Percentiles rank a stretch among this genome's conserved stretches.
Evolutionary conservation across 352 stramenopile genomes (phyloP).

Genomic region (Phytophthora pinifolia): DNA sequence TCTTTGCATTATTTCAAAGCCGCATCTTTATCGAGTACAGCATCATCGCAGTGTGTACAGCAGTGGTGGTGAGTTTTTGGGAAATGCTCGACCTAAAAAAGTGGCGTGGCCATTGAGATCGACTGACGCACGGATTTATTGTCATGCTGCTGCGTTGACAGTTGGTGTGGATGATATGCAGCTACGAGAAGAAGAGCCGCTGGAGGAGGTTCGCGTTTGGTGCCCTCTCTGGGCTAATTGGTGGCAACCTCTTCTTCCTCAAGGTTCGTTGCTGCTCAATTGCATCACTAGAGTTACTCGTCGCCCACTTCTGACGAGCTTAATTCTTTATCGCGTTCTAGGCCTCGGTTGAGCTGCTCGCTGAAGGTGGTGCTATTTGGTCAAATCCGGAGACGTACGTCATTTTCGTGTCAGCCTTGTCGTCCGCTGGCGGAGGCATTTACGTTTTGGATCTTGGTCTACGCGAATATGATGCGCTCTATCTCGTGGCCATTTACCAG

Average conservation of each 20-base stretch:
- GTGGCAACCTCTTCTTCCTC: constrained; percentile 87
- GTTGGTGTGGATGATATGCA: constrained; percentile 78
- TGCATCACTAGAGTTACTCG: neutral
- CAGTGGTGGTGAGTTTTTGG: constrained; percentile 41
- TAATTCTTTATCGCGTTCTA: constrained; percentile 19
- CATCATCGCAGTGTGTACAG: constrained; percentile 39
- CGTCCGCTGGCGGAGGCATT: constrained; percentile 70
- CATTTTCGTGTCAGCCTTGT: constrained; percentile 68
- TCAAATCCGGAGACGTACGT: constrained; percentile 64
- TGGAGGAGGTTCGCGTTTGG: constrained; percentile 83
- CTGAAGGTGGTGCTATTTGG: constrained; percentile 75
- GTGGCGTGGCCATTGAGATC: neutral
- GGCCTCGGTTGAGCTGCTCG: constrained; percentile 80
- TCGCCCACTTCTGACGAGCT: constrained; percentile 4
- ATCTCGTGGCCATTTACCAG: constrained; percentile 86
- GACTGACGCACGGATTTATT: constrained; percentile 7
- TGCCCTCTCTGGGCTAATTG: constrained; percentile 74
- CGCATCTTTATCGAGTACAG: constrained; percentile 74
- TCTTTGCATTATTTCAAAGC: constrained; percentile 78
- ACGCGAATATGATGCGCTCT: constrained; percentile 85
- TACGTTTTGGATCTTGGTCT: constrained; percentile 77
- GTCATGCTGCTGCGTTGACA: constrained; percentile 22
- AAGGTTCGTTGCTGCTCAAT: constrained; percentile 47
- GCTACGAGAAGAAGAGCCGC: constrained; percentile 56
- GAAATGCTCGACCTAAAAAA: neutral